Percentiles rank a stretch among this genome's conserved stretches.
phyloP scores from a whole-genome alignment of 768 basidiomycete species.

The Rubroboletus pulcherrimus region DNA sequence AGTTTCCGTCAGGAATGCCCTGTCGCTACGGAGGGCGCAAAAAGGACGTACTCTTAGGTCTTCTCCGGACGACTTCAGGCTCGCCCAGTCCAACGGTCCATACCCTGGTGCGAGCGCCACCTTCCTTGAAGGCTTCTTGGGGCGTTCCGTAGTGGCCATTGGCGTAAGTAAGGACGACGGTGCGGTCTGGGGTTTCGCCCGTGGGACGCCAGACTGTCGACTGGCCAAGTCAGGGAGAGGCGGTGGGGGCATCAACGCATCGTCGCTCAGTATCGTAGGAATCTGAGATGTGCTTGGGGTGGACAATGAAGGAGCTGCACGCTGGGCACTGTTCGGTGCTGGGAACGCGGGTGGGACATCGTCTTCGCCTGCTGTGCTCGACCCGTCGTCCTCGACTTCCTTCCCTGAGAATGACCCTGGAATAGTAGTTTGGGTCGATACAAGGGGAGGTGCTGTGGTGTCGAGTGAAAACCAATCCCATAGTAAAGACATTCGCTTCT shows the following conservation, averaged over 20 bases:
- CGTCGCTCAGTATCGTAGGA: slow-evolving; percentile 40
- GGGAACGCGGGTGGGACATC: slow-evolving; percentile 75
- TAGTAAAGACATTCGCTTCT: slow-evolving; percentile 44
- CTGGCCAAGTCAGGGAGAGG: slow-evolving; percentile 40
- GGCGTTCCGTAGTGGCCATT: slow-evolving; percentile 58
- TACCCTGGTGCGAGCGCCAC: slow-evolving; percentile 90
- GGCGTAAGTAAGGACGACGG: slow-evolving; percentile 53
- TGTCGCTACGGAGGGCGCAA: not conserved
- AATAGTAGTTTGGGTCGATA: slow-evolving; percentile 5
- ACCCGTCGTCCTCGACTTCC: slow-evolving; percentile 34
- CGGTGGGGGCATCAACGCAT: slow-evolving; percentile 51
- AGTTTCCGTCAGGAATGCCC: not conserved
- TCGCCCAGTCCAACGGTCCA: slow-evolving; percentile 92
- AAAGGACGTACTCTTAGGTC: slow-evolving; percentile 64
- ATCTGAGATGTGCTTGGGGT: slow-evolving; percentile 4
- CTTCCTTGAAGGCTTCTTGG: slow-evolving; percentile 63
- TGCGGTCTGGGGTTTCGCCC: slow-evolving; percentile 17
- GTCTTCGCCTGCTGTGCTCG: slow-evolving; percentile 43
- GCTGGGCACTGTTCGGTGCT: slow-evolving; percentile 66
- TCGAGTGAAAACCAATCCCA: slow-evolving; percentile 52
- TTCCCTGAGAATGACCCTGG: slow-evolving; percentile 24
- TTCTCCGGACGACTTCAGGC: slow-evolving; percentile 72
- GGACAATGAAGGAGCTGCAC: slow-evolving; percentile 35
- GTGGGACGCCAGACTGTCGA: slow-evolving; percentile 32
- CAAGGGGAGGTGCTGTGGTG: slow-evolving; percentile 9